Percentiles rank a stretch among this genome's conserved stretches.
These are phyloP conservation scores for Termitomyces sp. DNA, from an alignment of 768 basidiomycete species.

Conservation along the genomic window DNA sequence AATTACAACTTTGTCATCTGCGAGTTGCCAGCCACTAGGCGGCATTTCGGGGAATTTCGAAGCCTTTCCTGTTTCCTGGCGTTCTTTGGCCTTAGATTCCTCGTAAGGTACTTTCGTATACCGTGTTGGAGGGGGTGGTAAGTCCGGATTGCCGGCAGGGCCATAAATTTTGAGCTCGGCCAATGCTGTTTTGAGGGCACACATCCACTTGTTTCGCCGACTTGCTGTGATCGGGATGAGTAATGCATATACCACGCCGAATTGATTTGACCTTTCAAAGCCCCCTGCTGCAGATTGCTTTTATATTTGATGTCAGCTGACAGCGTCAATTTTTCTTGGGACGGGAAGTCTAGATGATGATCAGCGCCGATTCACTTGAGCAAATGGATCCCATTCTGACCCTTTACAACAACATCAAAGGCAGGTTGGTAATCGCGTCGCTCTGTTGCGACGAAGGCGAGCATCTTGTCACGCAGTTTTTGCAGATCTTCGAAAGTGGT, in stretches of 20 bases:
- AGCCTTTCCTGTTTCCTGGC: constrained; percentile 24
- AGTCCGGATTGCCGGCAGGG: constrained; percentile 53
- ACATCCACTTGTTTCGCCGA: constrained; percentile 90
- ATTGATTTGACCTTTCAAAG: constrained; percentile 51
- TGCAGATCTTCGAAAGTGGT: constrained; percentile 85
- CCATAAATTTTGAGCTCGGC: constrained; percentile 71
- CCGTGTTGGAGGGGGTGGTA: constrained; percentile 47
- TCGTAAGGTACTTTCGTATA: constrained; percentile 79
- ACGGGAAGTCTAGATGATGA: constrained; percentile 59
- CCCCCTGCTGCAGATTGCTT: constrained; percentile 79
- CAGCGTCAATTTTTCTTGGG: constrained; percentile 73
- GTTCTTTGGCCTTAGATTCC: constrained; percentile 41
- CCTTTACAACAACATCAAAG: constrained; percentile 71
- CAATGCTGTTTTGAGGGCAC: constrained; percentile 73
- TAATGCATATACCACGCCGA: background rate
- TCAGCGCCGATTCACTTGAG: background rate
- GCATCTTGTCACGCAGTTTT: constrained; percentile 71
- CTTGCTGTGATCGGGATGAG: constrained; percentile 41
- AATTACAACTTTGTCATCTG: constrained; percentile 49
- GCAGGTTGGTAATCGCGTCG: constrained; percentile 70
- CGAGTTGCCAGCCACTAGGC: constrained; percentile 45
- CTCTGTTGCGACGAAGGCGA: constrained; percentile 68
- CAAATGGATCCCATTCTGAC: constrained; percentile 27
- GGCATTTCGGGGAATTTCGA: constrained; percentile 24
- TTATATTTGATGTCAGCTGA: constrained; percentile 87